Conservation (phyloP, 2,329 filamentous ascomycete species). For the Trichoderma sp. region DNA sequence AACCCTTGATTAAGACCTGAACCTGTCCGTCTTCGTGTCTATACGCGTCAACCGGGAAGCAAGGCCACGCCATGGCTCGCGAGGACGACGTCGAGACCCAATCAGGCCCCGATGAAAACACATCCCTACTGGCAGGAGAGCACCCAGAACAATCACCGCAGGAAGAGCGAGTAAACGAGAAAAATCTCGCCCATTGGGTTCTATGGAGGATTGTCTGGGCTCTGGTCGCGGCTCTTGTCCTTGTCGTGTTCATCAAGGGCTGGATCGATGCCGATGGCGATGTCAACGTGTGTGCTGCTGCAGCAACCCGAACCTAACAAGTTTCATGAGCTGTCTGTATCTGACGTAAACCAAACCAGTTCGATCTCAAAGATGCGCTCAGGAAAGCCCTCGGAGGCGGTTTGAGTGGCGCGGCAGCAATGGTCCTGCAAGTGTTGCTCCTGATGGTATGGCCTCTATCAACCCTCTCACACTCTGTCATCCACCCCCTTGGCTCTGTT, state of each 20-base stretch:
- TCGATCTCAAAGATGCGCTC: conserved; percentile 49
- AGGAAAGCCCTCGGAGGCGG: conserved; percentile 50
- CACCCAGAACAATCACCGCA: neutral
- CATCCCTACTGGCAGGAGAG: conserved; percentile 10
- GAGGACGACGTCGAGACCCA: conserved; percentile 23
- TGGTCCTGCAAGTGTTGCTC: conserved; percentile 52
- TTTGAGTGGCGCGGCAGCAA: conserved; percentile 51
- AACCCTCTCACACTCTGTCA: neutral
- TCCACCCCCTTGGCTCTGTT: neutral
- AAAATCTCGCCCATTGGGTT: neutral
- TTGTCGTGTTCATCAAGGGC: conserved; percentile 48
- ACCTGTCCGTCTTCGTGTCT: no score
- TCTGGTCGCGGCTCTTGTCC: conserved; percentile 38
- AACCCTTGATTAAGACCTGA: no score
- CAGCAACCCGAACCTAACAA: neutral
- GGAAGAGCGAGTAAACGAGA: conserved; percentile 3
- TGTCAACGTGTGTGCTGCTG: conserved; percentile 39
- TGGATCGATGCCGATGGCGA: conserved; percentile 48
- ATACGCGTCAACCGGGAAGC: neutral
- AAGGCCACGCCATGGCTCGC: neutral
- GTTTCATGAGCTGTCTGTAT: neutral
- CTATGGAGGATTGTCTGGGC: conserved; percentile 37
- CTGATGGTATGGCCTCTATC: conserved; percentile 45
- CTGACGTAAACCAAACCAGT: conserved; percentile 37
- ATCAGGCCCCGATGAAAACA: conserved; percentile 2